Percentiles rank a stretch among this genome's conserved stretches.
Evolutionary conservation across 2,329 filamentous ascomycete genomes (phyloP).

Genomic region (Pyrenophora graminea): DNA sequence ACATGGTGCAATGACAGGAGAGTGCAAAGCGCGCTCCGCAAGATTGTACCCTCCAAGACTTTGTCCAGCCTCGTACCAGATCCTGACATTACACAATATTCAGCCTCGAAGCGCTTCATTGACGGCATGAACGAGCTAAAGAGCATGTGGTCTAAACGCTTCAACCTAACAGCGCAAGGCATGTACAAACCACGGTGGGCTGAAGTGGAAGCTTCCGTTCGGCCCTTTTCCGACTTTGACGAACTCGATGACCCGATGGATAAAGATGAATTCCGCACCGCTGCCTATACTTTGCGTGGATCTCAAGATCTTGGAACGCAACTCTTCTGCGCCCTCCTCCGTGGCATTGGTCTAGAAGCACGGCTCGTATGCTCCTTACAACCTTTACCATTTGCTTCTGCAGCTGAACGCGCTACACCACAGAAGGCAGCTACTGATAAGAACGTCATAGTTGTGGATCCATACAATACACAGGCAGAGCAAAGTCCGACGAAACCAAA

Average conservation of each 20-base stretch:
- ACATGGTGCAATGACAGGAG: slow-evolving; percentile 81
- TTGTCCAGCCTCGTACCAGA: slow-evolving; percentile 71
- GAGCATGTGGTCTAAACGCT: slow-evolving; percentile 70
- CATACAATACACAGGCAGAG: slow-evolving; percentile 32
- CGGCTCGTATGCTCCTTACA: slow-evolving; percentile 91
- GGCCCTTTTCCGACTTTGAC: slow-evolving; percentile 53
- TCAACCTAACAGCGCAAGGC: slow-evolving; percentile 65
- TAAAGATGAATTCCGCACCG: slow-evolving; percentile 71
- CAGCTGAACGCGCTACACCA: slow-evolving; percentile 37
- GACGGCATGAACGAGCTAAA: slow-evolving; percentile 74
- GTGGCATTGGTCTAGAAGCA: slow-evolving; percentile 78
- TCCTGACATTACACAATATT: slow-evolving; percentile 71
- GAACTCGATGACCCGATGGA: slow-evolving; percentile 72
- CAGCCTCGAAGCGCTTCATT: slow-evolving; percentile 74
- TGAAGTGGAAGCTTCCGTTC: slow-evolving; percentile 65
- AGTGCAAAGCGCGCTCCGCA: slow-evolving; percentile 60
- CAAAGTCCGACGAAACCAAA: slow-evolving; percentile 26
- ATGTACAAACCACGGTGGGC: slow-evolving; percentile 66
- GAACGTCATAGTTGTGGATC: slow-evolving; percentile 36
- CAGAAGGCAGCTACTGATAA: slow-evolving; percentile 27
- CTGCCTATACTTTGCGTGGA: slow-evolving; percentile 71
- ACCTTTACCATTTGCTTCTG: slow-evolving; percentile 68
- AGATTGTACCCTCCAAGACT: slow-evolving; percentile 68
- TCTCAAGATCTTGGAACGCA: slow-evolving; percentile 90
- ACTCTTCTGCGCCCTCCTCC: slow-evolving; percentile 84